A percentile compares a stretch with the other conserved stretches of the same genome.
Evolutionary conservation across 805 yeast species (phyloP).

Genomic region (Candida berthetii): DNA sequence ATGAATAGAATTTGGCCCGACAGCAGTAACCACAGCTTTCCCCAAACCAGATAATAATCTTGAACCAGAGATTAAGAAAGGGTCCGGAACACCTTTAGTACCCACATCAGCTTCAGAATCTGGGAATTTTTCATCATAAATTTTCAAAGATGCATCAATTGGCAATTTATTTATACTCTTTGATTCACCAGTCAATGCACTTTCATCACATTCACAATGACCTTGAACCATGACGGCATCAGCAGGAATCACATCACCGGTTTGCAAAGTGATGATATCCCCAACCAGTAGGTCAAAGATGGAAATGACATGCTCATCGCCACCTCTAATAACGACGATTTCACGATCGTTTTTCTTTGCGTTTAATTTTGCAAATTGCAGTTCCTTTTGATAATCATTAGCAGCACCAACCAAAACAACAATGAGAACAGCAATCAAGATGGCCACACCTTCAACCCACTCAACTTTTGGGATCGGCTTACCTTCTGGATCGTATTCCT

Average conservation of each 20-base stretch:
- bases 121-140: slow-evolving; percentile 20
- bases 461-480: slow-evolving; percentile 76
- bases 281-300: slow-evolving; percentile 81
- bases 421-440: slow-evolving; percentile 82
- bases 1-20: slow-evolving; percentile 83
- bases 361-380: slow-evolving; percentile 84
- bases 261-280: slow-evolving; percentile 74
- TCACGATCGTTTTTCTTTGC: slow-evolving; percentile 82
- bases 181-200: slow-evolving; percentile 91
- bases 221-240: slow-evolving; percentile 77
- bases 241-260: slow-evolving; percentile 92
- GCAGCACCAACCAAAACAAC: slow-evolving; percentile 91
- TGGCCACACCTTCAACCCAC: slow-evolving; percentile 99
- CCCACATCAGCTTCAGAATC: slow-evolving; percentile 29
- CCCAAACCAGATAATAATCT: slow-evolving; percentile 84
- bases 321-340: slow-evolving; percentile 69
- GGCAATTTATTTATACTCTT: slow-evolving; percentile 69
- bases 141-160: slow-evolving; percentile 33
- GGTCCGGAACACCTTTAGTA: slow-evolving; percentile 49
- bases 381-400: slow-evolving; percentile 95
- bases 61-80: slow-evolving; percentile 89
- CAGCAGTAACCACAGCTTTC: slow-evolving; percentile 79
- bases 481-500: slow-evolving; percentile 75
- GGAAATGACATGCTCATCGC: slow-evolving; percentile 59
- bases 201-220: slow-evolving; percentile 83